phyloP scores from a whole-genome alignment of 192 early-diverging fungal species.

The Coemansia sp. region DNA sequence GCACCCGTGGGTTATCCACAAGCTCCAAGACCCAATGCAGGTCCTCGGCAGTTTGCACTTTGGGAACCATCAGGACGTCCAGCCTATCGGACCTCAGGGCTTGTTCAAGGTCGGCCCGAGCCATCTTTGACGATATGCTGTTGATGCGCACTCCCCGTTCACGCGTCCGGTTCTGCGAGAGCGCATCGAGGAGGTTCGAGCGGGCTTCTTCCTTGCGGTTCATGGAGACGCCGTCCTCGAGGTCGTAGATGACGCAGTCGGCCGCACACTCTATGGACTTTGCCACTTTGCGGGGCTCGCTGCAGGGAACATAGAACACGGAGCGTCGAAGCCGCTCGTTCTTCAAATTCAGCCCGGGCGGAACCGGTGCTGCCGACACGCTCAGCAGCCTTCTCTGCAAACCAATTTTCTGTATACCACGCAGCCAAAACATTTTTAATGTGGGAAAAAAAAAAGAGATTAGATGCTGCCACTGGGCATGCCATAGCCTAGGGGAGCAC shows the following conservation, averaged over 20 bases:
- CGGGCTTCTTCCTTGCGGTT: conserved; percentile 82
- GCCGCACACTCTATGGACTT: conserved; percentile 66
- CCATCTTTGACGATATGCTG: conserved; percentile 71
- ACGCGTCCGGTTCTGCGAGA: conserved; percentile 12
- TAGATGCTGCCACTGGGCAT: conserved; percentile 27
- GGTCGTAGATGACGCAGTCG: conserved; percentile 87
- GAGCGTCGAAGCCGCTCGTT: conserved; percentile 33
- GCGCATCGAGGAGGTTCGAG: conserved; percentile 66
- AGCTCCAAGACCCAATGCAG: conserved; percentile 69
- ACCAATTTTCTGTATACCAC: background rate
- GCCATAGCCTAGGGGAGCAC: conserved; percentile 29
- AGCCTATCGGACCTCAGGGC: conserved; percentile 65
- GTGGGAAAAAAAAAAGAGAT: background rate
- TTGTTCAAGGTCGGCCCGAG: conserved; percentile 75
- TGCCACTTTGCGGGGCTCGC: conserved; percentile 84
- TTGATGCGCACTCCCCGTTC: conserved; percentile 93
- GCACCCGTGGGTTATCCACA: conserved; percentile 69
- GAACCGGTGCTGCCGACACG: conserved; percentile 8
- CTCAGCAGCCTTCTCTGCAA: background rate
- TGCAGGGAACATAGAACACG: conserved; percentile 68
- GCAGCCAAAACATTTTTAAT: background rate
- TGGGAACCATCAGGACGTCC: conserved; percentile 82
- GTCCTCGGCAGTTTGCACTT: conserved; percentile 77
- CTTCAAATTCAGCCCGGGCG: conserved; percentile 24
- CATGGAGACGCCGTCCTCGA: conserved; percentile 86